Percentiles rank a stretch among this genome's conserved stretches.
Conservation (phyloP, 805 yeast genomes). For the Teunomyces barrocoloradensis region DNA sequence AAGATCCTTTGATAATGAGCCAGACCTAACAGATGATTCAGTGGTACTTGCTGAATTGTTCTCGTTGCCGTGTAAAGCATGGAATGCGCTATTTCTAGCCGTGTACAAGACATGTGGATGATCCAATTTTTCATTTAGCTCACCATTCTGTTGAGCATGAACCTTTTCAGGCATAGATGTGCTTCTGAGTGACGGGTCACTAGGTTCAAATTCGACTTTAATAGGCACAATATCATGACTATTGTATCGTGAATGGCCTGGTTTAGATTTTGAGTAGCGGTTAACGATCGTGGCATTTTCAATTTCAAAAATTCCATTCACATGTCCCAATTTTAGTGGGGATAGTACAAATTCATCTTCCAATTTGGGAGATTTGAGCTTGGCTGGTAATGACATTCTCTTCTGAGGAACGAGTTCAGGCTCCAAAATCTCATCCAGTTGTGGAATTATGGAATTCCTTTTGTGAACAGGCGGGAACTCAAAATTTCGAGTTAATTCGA, state of each 20-base stretch:
- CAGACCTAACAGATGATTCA: conserved; percentile 33
- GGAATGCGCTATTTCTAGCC: conserved; percentile 25
- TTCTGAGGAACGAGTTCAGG: conserved; percentile 24
- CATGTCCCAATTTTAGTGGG: conserved; percentile 38
- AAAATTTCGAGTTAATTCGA: conserved; percentile 20
- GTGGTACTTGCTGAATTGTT: conserved; percentile 12
- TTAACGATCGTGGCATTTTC: conserved; percentile 13
- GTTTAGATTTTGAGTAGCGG: conserved; percentile 29
- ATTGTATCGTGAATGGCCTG: conserved; percentile 38
- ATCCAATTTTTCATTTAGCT: conserved; percentile 11
- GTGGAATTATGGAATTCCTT: background rate
- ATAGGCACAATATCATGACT: conserved; percentile 44
- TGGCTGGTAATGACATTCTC: conserved; percentile 36
- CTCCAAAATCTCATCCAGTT: conserved; percentile 12
- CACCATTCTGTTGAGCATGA: conserved; percentile 10
- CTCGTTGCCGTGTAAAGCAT: conserved; percentile 26
- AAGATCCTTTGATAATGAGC: conserved; percentile 21
- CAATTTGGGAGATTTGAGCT: conserved; percentile 21
- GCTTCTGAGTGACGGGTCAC: conserved; percentile 16
- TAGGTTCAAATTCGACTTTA: conserved; percentile 40
- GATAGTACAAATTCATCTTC: conserved; percentile 38
- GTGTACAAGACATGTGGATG: conserved; percentile 5
- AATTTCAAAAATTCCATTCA: conserved; percentile 14
- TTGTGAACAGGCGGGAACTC: conserved; percentile 22
- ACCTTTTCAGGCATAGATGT: conserved; percentile 29